phyloP scores from a whole-genome alignment of 2,329 filamentous ascomycete species.

The Chaetomiaceae sp. region DNA sequence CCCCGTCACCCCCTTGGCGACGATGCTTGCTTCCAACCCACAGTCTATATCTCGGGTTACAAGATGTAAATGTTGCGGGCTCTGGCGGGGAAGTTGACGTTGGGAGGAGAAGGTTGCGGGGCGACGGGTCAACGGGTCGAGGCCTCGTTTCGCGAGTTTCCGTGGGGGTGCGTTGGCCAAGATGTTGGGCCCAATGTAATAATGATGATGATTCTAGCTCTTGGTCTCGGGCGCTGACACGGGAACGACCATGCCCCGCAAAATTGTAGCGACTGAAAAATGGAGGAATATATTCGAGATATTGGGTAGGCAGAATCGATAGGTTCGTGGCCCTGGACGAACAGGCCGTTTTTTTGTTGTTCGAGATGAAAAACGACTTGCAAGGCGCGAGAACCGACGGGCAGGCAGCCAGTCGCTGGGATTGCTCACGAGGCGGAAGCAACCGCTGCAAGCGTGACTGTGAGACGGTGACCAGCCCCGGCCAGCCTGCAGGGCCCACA shows the following conservation, averaged over 20 bases:
- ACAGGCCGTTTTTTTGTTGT: conserved; percentile 2
- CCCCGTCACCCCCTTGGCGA: conserved; percentile 26
- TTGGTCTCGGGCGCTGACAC: neutral
- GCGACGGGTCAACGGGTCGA: neutral
- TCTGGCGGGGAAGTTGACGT: neutral
- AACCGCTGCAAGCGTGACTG: conserved; percentile 17
- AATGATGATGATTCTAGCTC: conserved; percentile 17
- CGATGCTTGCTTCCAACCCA: conserved; percentile 12
- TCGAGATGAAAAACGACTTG: conserved; percentile 1
- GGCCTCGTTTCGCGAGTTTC: no score
- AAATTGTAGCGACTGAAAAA: neutral
- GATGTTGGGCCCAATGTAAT: conserved; percentile 19
- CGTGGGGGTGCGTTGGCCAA: conserved; percentile 2
- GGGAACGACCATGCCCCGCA: neutral
- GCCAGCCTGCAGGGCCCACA: conserved; percentile 12
- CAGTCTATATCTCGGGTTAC: conserved; percentile 1
- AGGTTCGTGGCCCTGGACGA: neutral
- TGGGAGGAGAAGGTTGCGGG: conserved; percentile 6
- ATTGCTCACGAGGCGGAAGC: conserved; percentile 19
- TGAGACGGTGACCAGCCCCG: conserved; percentile 18
- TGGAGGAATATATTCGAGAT: neutral
- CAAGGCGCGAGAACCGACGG: conserved; percentile 4
- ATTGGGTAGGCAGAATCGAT: neutral
- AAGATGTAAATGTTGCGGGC: neutral
- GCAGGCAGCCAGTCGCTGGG: conserved; percentile 17